Base-by-base conservation (phyloP, 1,284 basidiomycete genomes). In the Chondrostereum purpureum region DNA sequence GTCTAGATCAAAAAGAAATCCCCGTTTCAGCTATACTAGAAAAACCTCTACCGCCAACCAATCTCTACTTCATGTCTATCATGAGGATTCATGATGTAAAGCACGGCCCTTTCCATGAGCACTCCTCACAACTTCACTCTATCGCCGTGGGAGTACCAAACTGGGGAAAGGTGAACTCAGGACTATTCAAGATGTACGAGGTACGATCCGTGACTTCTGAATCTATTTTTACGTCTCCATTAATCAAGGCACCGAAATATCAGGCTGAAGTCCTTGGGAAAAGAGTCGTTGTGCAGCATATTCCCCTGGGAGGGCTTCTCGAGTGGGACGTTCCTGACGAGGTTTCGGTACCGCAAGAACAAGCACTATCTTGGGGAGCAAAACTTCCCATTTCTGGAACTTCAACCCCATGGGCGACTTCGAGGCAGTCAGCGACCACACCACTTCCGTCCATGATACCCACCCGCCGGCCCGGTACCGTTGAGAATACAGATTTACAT, bases 111-210 rank as follows among this genome's bases (percentile, higher is more conserved):
- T 95, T 95, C 67, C 79, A 88, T 54, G 92, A 95, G 58, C 93
- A 96, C 61, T 94, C 91, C 1, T 93, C 95, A 0, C 83, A 97
- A 53, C 70, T 99, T 14, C 72, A 92, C 63, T 83, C 87, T 44
- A 90, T 99, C 43, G 86, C 92, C 1, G 75, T 78, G 1, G 85
- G 84, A 6, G 92, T 98, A 13, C 82, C 85, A 6, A 81, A 78
- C 49, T 99, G 92, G 90, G 65, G 70, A 24, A 98, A 98, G 63
- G 89, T 95, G 14, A 88, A 94, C 59, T 77, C 73, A 4, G 96
- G 96, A 2, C 64, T 98, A 52, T 77, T 92, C 57, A 97, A 96
- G 69, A 98, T 99, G 94, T 99, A 94, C 64, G 78, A 89, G 68
- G 85, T 80, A 58, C 52, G 75, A 51, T 4, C 38, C 2, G 2